Base-by-base conservation (phyloP, 1,139 yeast genomes). In the Eremothecium gossypii region DNA sequence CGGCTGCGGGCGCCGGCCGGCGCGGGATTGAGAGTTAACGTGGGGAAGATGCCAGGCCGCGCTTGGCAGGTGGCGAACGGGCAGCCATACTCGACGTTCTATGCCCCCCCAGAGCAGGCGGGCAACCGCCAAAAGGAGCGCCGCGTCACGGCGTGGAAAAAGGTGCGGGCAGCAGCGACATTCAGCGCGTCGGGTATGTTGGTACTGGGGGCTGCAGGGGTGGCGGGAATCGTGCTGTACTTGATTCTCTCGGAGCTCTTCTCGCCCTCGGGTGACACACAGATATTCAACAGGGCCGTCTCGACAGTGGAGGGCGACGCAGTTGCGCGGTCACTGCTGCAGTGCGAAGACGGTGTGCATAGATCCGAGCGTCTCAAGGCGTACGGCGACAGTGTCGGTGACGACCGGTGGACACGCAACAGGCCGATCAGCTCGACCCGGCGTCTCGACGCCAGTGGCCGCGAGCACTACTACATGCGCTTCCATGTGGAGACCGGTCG, bases 261-360 rank as follows among this genome's bases (percentile, higher is more conserved):
- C 50, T 73, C 89, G 43, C 96, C 96, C 7, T 80, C 94, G 0
- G 95, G 95, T 23, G 96, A 87, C 58, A 89, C 95, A 1, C 82
- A 82, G 50, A 77, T 94, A 2, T 87, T 87, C 68, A 87, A 87
- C 65, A 76, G 85, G 53, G 94, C 95, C 1, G 87, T 87, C 28
- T 74, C 77, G 30, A 66, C 84, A 53, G 75, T 86, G 30, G 89
- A 87, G 58, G 69, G 77, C 47, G 84, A 82, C 58, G 73, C 72
- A 39, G 65, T 63, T 30, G 82, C 83, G 7, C 80, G 79, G 52
- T 65, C 69, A 49, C 59, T 78, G 30, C 67, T 89, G 41, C 73
- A 75, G 7, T 70, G 80, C 45, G 61, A 70, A 9, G 63, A 68
- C 14, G 56, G 61, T 3, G 64, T 56, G 11, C 41, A 46, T 5